phyloP scores from a whole-genome alignment of 2,329 filamentous ascomycete species.

The Thelonectria rubi region DNA sequence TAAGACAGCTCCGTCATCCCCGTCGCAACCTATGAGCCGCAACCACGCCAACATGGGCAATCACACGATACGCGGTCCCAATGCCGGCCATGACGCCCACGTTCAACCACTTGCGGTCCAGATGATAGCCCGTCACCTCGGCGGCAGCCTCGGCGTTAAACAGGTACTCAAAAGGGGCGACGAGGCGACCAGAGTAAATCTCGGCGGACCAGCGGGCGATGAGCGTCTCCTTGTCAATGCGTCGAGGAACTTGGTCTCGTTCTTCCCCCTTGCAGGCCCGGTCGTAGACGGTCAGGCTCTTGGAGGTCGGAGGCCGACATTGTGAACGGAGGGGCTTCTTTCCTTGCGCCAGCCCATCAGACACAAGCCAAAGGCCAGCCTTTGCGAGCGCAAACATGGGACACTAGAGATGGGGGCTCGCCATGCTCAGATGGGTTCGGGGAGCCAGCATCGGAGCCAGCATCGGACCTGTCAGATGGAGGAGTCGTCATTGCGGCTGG shows the following conservation, averaged over 20 bases:
- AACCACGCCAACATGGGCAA: constrained; percentile 49
- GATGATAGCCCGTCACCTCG: constrained; percentile 53
- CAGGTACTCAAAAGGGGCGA: constrained; percentile 58
- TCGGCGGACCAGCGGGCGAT: constrained; percentile 65
- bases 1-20: constrained; percentile 8
- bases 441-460: too few relatives aligned
- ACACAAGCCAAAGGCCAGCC: too few relatives aligned
- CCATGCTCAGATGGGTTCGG: too few relatives aligned
- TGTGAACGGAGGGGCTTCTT: background rate
- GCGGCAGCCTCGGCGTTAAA: constrained; percentile 60
- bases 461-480: too few relatives aligned
- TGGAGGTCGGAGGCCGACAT: constrained; percentile 24
- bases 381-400: too few relatives aligned
- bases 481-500: too few relatives aligned
- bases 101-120: constrained; percentile 57
- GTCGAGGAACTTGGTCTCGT: constrained; percentile 53
- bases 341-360: too few relatives aligned
- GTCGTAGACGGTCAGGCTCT: constrained; percentile 48
- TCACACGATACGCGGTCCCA: constrained; percentile 54
- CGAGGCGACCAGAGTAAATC: constrained; percentile 62
- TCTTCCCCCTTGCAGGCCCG: constrained; percentile 53
- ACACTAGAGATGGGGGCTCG: too few relatives aligned
- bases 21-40: constrained; percentile 36
- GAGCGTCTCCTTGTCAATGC: constrained; percentile 56
- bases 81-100: constrained; percentile 54